Evolutionary conservation across 2,329 filamentous ascomycete genomes (phyloP), one percentile per base, ranked within the genome.

Genomic region (Colletotrichum sp.): DNA sequence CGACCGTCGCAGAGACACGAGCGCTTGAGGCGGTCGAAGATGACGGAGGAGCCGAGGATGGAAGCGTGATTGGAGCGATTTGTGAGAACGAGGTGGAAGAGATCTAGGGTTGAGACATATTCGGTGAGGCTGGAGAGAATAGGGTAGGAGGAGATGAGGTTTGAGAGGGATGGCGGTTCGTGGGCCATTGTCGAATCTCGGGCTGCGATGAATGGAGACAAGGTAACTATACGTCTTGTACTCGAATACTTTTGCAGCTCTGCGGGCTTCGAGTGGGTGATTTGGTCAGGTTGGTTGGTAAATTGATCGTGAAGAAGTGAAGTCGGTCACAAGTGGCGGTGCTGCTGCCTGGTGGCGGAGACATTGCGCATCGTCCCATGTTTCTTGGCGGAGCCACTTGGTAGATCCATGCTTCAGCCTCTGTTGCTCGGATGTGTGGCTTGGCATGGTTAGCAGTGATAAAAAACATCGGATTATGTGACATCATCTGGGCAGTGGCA

Each of bases 1-100:
- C 55, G 76, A 2, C 76, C 71, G 55, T 76, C 75, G 55, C 76
- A 77, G 28, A 69, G 58, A 24, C 67, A 68, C 24, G 43, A 63
- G 5, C 69, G 64, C 9, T 24, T 66, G 8, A 77, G 75, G 3
- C 14, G 48, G 6, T 74, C 18, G 48, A 77, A 77, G 34, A 76
- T 28, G 14, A n/a, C 16, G 4, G 8, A 7, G 4, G 74, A 73
- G 7, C 24, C 68, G 9, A 73, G 63, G 7, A 77, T 75, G 30
- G 71, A 36, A 1, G 55, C 36, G 18, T 69, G 66, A 6, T 77
- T 69, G 3, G 55, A 38, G 34, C 55, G 75, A 4, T 13, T 66
- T 13, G 74, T 73, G 36, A 69, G 64, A 4, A 55, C 75, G 4
- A 77, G 21, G 18, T 70, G 74, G 14, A 52, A 72, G 2, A 75